Evolutionary conservation across 129 eudicot species (phyloP), one percentile per base, ranked within the genome.

Genomic region (Cynara cardunculus): DNA sequence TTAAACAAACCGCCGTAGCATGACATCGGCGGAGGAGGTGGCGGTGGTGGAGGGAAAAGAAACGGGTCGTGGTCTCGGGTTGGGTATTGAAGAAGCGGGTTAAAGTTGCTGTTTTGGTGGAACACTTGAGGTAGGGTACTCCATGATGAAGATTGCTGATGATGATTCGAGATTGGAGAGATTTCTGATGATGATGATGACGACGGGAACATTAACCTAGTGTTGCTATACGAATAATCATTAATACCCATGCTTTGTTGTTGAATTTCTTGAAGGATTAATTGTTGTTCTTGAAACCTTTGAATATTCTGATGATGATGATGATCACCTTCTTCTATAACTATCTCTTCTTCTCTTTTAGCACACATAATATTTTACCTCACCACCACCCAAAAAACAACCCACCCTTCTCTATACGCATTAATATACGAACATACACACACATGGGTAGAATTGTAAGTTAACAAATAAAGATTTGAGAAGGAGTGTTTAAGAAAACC

Each of bases 61-160:
- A 87, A 94, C 13, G 88, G 96, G 83, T 94, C 94, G 71, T 83
- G 92, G 76, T 89, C 87, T 25, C 81, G 91, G 86, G 53, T 83
- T 61, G 78, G 87, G 85, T 84, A 78, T 49, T 69, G 89, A 67
- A 75, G 86, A 61, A 77, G 86, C 75, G 91, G 89, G 86, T 85
- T 85, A 82, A 85, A 87, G 82, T 7, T 78, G 70, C 3, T 62
- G 75, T 65, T 83, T 77, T 77, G 86, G 79, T 83, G 69, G 72
- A 77, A 71, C 5, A 77, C 75, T 79, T 83, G 96, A 25, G 85
- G 91, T 44, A 91, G 85, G 81, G 86, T 84, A 37, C 78, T 82
- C 98, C 98, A 94, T 72, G 97, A 90, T 18, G 87, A 82, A 73
- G 80, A 70, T 32, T 75, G 87, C 61, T 66, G 83, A 18, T 74